These are phyloP conservation scores for Pyrenophora graminea DNA, from an alignment of 2,329 filamentous ascomycete genomes.

Conservation along the genomic window DNA sequence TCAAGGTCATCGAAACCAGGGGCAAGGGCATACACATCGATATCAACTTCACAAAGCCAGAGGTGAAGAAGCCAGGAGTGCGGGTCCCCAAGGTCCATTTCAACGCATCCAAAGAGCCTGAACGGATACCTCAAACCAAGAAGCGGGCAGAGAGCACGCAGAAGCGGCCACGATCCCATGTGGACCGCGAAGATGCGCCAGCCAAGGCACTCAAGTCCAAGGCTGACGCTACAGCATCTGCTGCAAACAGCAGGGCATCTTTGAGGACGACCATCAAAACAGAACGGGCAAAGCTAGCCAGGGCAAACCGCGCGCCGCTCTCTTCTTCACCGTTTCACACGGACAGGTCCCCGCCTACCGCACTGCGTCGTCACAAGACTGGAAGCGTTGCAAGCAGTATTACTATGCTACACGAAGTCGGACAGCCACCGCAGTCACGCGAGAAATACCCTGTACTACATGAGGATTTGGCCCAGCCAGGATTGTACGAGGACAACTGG, in stretches of 20 bases:
- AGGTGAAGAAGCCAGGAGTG: slow-evolving; percentile 26
- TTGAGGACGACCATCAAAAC: slow-evolving; percentile 33
- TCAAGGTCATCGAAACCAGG: slow-evolving; percentile 34
- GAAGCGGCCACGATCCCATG: slow-evolving; percentile 41
- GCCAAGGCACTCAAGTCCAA: slow-evolving; percentile 42
- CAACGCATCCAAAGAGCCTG: slow-evolving; percentile 26
- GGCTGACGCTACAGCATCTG: slow-evolving; percentile 35
- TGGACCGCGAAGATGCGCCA: slow-evolving; percentile 38
- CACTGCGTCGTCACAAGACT: slow-evolving; percentile 31
- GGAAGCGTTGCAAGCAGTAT: slow-evolving; percentile 37
- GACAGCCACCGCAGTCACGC: slow-evolving; percentile 31
- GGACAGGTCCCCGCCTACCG: slow-evolving; percentile 44
- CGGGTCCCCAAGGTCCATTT: slow-evolving; percentile 39
- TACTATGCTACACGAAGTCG: slow-evolving; percentile 39
- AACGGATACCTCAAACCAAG: slow-evolving; percentile 24
- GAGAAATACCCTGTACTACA: slow-evolving; percentile 57
- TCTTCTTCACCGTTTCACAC: slow-evolving; percentile 45
- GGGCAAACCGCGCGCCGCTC: slow-evolving; percentile 23
- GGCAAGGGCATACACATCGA: slow-evolving; percentile 33
- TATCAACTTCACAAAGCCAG: slow-evolving; percentile 38
- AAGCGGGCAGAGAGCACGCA: slow-evolving; percentile 34
- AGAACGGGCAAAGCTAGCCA: slow-evolving; percentile 29
- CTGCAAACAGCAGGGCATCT: slow-evolving; percentile 29
- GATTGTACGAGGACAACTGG: slow-evolving; percentile 67
- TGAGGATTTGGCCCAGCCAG: slow-evolving; percentile 60